Evolutionary conservation across 2,329 filamentous ascomycete species (phyloP), one percentile per base, ranked within the genome.

Genomic region (Exophiala viscosa): DNA sequence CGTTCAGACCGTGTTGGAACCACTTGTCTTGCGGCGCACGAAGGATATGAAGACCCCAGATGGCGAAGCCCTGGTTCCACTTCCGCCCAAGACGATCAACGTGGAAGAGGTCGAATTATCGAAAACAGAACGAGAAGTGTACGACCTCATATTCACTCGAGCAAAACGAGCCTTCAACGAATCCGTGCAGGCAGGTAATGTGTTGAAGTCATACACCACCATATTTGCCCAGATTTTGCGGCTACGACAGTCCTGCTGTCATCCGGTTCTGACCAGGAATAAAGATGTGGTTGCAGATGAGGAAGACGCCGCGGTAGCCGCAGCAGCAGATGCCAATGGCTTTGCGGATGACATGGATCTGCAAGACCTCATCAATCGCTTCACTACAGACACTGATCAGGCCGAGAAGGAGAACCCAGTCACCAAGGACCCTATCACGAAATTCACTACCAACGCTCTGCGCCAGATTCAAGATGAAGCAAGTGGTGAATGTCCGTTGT

Each of bases 11-110:
- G 92, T 99, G 0, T 74, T 99, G 4, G 93, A 99, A 66, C 93
- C 93, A 6, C 74, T 99, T n/a, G 93, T 99, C 7, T 84, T 99
- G 69, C 83, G 93, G 40, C 82, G 93, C 55, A 99, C 93, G 0
- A 99, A 99, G 68, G 91, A 96, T 58, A 99, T 99, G 93, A 95
- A 90, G 71, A 97, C 90, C 0, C 92, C 93, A 0, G 83, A 87
- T 48, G 93, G 93, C 8, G 78, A 87, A 65, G 82, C 85, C 5
- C 69, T 99, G 3, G 92, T 99, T 1, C 83, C 87, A 0, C 73
- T 99, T 5, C 93, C 93, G 2, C 80, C 84, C 1, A 89, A 90
- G 62, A 84, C 82, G 0, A 80, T 97, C 51, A 83, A 88, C n/a
- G 87, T 99, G 48, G 87, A 96, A 51, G 81, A 90, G 53, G 84